These are phyloP conservation scores for Stephania cephalantha DNA, from an alignment of 164 flowering plant genomes.

Conservation along the genomic window DNA sequence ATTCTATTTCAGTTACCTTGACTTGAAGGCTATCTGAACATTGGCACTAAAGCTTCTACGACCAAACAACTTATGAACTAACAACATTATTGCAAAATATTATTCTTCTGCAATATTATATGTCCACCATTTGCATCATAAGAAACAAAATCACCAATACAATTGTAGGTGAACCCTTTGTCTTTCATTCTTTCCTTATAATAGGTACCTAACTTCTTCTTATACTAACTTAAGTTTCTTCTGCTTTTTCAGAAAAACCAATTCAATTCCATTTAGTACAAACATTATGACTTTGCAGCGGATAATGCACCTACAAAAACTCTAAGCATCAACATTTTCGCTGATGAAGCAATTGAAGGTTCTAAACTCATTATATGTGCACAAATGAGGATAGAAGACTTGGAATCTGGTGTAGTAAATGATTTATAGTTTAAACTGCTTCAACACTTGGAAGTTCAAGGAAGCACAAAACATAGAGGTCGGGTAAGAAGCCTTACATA, in stretches of 20 bases:
- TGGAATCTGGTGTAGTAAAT: constrained; percentile 93
- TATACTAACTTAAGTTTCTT: not conserved
- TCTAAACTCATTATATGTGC: constrained; percentile 87
- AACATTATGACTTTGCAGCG: constrained; percentile 75
- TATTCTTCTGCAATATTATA: constrained; percentile 85
- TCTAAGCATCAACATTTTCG: constrained; percentile 29
- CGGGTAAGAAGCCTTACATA: constrained; percentile 39
- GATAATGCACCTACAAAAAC: constrained; percentile 81
- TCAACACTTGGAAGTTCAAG: constrained; percentile 87
- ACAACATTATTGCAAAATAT: constrained; percentile 88
- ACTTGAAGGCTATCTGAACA: constrained; percentile 83
- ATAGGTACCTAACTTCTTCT: not conserved
- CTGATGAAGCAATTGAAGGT: constrained; percentile 90
- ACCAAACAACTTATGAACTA: constrained; percentile 80
- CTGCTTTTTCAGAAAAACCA: constrained; percentile 62
- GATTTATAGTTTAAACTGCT: constrained; percentile 95
- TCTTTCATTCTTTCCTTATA: not conserved
- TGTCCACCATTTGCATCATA: constrained; percentile 70
- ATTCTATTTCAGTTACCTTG: constrained; percentile 55
- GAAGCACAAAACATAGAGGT: constrained; percentile 86
- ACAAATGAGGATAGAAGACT: constrained; percentile 52
- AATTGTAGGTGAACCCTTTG: constrained; percentile 46
- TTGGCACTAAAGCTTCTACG: constrained; percentile 96
- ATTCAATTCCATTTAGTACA: constrained; percentile 92
- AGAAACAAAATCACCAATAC: constrained; percentile 75